Percentiles rank a stretch among this genome's conserved stretches.
Conservation (phyloP, 257 asterid species). For the Nicotiana noctiflora region DNA sequence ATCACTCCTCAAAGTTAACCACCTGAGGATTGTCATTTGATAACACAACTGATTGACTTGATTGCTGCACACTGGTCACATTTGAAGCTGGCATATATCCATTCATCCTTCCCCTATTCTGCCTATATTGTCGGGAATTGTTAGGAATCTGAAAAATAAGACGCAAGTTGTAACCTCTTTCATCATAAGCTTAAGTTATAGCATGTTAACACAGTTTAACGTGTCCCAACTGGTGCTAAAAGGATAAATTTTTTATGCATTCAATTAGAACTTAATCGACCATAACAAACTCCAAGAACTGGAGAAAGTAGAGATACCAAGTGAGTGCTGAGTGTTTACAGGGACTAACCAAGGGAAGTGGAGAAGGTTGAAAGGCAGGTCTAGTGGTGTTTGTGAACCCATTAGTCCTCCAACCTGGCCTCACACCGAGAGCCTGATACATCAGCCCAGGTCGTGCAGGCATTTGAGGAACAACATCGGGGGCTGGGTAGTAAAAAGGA, state of each 20-base stretch:
- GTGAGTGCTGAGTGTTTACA: background rate
- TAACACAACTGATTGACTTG: slow-evolving; percentile 28
- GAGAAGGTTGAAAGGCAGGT: slow-evolving; percentile 49
- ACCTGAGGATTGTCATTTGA: slow-evolving; percentile 59
- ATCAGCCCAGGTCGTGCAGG: slow-evolving; percentile 46
- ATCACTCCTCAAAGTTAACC: no score
- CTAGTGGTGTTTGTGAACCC: slow-evolving; percentile 39
- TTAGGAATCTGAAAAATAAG: slow-evolving; percentile 37
- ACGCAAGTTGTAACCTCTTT: background rate
- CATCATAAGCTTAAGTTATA: background rate
- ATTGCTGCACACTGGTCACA: slow-evolving; percentile 16
- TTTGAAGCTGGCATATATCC: slow-evolving; percentile 31
- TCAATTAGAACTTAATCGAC: background rate
- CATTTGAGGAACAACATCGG: slow-evolving; percentile 46
- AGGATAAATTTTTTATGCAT: background rate
- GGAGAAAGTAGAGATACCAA: background rate
- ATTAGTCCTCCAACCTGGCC: slow-evolving; percentile 71
- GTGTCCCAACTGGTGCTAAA: background rate
- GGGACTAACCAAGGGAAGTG: slow-evolving; percentile 51
- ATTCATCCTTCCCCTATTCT: slow-evolving; percentile 53
- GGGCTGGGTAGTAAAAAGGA: slow-evolving; percentile 58
- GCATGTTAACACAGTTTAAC: background rate
- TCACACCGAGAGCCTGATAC: slow-evolving; percentile 51
- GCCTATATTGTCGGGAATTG: slow-evolving; percentile 50
- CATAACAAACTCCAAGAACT: background rate